Evolutionary conservation across 2,329 filamentous ascomycete genomes (phyloP).

Genomic region (Coniochaeta ligniaria): DNA sequence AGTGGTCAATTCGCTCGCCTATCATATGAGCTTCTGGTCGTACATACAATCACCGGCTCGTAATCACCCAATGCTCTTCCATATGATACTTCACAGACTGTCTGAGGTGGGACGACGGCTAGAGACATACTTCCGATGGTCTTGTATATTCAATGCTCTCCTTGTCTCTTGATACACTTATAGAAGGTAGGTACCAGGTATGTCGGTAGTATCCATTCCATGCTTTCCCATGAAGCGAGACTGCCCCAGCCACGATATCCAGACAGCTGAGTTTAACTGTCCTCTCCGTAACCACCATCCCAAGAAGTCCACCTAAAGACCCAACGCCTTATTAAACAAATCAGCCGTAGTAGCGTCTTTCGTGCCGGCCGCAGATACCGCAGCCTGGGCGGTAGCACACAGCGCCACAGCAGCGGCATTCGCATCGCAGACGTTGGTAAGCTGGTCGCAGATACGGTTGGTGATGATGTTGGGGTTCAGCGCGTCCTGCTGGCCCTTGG

Average conservation of each 20-base stretch:
- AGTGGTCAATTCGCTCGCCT: too few relatives aligned
- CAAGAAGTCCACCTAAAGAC: slow-evolving; percentile 19
- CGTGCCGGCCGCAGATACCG: slow-evolving; percentile 33
- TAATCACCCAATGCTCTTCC: too few relatives aligned
- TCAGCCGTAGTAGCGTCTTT: slow-evolving; percentile 39
- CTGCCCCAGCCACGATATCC: background rate
- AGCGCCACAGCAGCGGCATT: slow-evolving; percentile 43
- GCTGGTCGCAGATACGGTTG: slow-evolving; percentile 53
- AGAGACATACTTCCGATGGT: too few relatives aligned
- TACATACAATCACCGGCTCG: too few relatives aligned
- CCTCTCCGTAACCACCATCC: background rate
- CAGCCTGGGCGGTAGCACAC: slow-evolving; percentile 42
- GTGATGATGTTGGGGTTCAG: slow-evolving; percentile 59
- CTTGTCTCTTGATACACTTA: too few relatives aligned
- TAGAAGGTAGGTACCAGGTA: too few relatives aligned
- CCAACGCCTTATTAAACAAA: slow-evolving; percentile 35
- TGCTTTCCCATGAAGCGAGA: background rate
- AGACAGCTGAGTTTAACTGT: background rate
- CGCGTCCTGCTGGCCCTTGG: slow-evolving; percentile 49
- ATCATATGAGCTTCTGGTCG: too few relatives aligned
- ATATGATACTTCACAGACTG: too few relatives aligned
- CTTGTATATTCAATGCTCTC: too few relatives aligned
- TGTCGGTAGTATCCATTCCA: too few relatives aligned
- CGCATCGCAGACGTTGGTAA: slow-evolving; percentile 52
- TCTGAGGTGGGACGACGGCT: too few relatives aligned